Base-by-base conservation (phyloP, 2,329 filamentous ascomycete species). In the Aureobasidium sp. region DNA sequence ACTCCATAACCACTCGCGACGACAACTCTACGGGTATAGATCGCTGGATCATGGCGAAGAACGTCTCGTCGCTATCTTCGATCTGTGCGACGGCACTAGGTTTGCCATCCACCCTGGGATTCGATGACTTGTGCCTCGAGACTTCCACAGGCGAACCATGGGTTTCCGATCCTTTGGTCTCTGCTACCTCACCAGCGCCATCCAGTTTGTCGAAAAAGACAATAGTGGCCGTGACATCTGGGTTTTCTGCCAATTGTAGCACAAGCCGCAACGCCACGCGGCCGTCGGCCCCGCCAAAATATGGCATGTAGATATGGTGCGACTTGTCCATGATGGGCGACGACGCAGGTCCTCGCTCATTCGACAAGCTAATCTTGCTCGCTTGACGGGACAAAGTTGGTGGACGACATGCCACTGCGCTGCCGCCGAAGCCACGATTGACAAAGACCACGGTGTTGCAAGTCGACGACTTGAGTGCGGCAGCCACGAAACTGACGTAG, bases 251-350 rank as follows among this genome's bases (percentile, higher is more conserved):
- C 0, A 99, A 81, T 70, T 97, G 93, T 3, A 97, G 79, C 3
- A 93, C 88, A 27, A 97, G 83, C 1, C 86, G 81, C 0, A 97
- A 80, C 0, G 91, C 92, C 5, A 87, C 84, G 8, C 85, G 83
- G 69, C 97, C 93, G 70, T 99, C 94, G 1, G 80, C 77, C 9
- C 90, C 90, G 19, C 93, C 92, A 63, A 96, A 86, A 75, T 91
- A 97, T 0, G 92, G 88, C 60, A 96, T 79, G 71, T 96, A 92
- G 66, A 97, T 82, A 71, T 93, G 91, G 70, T 96, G 91, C 39
- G 84, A 85, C 64, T 85, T 86, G 68, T 90, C 84, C 6, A 80
- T 78, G 5, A 86, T 80, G 0, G 87, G 84, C 0, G 81, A 77
- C 22, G 82, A 75, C 0, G 81, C 76, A 22, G 61, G 60, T 59